phyloP scores from a whole-genome alignment of 805 yeast genomes.

The Myxozyma monticola region DNA sequence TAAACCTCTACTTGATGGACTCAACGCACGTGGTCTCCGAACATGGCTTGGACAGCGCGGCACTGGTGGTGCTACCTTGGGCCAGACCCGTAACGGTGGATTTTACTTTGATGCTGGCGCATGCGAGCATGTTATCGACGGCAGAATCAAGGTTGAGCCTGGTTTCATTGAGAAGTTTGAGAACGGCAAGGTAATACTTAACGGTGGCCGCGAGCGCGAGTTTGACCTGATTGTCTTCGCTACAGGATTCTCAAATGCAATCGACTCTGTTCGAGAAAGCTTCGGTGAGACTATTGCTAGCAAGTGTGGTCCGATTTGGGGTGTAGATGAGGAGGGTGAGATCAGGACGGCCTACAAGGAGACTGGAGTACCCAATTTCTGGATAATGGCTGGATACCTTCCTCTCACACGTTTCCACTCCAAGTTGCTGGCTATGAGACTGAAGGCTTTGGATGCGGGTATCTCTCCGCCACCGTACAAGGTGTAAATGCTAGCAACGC shows the following conservation, averaged over 20 bases:
- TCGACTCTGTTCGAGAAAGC: conserved; percentile 1
- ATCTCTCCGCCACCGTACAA: no score
- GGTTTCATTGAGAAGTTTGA: conserved; percentile 4
- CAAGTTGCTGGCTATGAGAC: background rate
- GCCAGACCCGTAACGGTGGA: conserved; percentile 3
- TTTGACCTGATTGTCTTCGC: conserved; percentile 2
- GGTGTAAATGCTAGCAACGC: no score
- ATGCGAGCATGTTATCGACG: conserved; percentile 1
- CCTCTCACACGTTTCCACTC: conserved; percentile 7
- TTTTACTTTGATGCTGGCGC: conserved; percentile 9
- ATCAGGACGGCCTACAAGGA: background rate
- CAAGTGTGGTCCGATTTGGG: conserved; percentile 1
- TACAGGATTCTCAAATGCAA: background rate
- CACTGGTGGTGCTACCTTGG: background rate
- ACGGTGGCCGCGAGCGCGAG: background rate
- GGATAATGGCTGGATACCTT: background rate
- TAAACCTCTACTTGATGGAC: conserved; percentile 3
- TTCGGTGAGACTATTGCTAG: background rate
- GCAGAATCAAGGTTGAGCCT: conserved; percentile 2
- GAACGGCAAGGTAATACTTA: background rate
- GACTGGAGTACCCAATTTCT: background rate
- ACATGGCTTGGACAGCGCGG: background rate
- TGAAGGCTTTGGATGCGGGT: background rate
- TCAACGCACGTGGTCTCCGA: background rate
- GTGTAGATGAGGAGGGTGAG: conserved; percentile 2